Base-by-base conservation (phyloP, 2,329 filamentous ascomycete species). In the Elsinoe perseae region DNA sequence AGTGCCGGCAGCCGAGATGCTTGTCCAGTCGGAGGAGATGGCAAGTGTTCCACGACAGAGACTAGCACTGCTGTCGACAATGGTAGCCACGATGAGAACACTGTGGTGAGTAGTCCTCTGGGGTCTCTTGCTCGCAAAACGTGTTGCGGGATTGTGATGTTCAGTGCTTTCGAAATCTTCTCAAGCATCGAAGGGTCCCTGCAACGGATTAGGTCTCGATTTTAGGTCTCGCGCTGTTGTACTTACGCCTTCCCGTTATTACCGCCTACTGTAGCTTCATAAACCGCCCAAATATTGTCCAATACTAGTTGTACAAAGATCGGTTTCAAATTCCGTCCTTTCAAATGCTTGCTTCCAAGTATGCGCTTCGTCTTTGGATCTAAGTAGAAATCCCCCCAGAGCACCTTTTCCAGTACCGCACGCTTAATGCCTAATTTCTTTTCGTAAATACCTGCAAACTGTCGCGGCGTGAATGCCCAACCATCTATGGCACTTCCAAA, bases 321-420 rank as follows among this genome's bases (percentile, higher is more conserved):
- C 7, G 93, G 93, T 72, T 97, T 98, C 60, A 98, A 74, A 58
- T 86, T 82, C 46, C 93, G 81, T 2, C 93, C 93, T 68, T 95
- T 97, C 52, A 98, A 76, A 74, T 98, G 93, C 71, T 95, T 97
- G 25, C 85, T 82, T 1, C 86, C 87, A 4, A 98, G 76, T 0
- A 98, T 85, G 66, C 95, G 89, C 70, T 95, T 98, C 1, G 91
- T 95, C 72, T 97, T 98, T 5, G 93, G 90, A 66, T 98, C 93
- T 43, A 98, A 76, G 70, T 96, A 98, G 69, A 88, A 98, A 69
- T 90, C 92, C 44, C 93, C 93, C 93, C 93, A 98, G 0, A 98
- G 78, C 0, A 96, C 89, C 68, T 93, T 96, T 71, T 98, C 91
- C 67, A 98, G 80, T 0, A 88, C 73, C 23, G 83, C 83, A 46